Evolutionary conservation across 140 eudicot species (phyloP), one percentile per base, ranked within the genome.

Genomic region (Stevia rebaudiana): DNA sequence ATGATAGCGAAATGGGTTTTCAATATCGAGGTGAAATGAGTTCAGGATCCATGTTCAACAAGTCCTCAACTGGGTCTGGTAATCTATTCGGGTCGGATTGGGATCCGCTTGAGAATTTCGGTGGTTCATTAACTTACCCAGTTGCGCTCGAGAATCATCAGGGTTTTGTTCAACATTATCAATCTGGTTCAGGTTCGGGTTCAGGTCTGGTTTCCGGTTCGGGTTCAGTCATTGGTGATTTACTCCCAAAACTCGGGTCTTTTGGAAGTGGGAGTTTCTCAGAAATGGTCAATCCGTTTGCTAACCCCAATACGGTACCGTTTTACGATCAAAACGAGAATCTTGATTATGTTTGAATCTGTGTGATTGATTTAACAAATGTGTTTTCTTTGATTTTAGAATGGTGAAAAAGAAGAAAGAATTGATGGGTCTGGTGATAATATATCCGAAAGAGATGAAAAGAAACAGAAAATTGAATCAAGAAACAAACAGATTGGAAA

Each of bases 181-280:
- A 83, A 53, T 84, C 71, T 44, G 73, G 80, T 74, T 76, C 83
- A 33, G 72, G 80, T 74, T 76, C 83, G 33, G 72, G 80, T 74
- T 76, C 83, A n/a, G 33, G 33, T 28, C 33, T 4, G 33, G 83
- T 57, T 75, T 84, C 67, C 25, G 73, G 82, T 71, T 74, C 89
- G 15, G 79, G 63, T 28, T 28, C 33, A 28, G 33, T 4, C 73
- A 69, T 82, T 22, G 84, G 57, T 23, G 89, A 79, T 57, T 73
- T 85, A 76, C 61, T 80, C 41, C 88, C 90, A 63, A 89, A 85
- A 55, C 43, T 82, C 40, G 82, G 90, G 33, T 67, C 76, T 81
- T 85, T 83, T 74, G 97, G 91, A 57, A 81, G 95, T 78, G 94
- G 88, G 33, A 78, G 69, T 50, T 85, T 75, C 76, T 79, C 90